Base-by-base conservation (phyloP, 148 eudicot genomes). In the Chenopodium formosanum region DNA sequence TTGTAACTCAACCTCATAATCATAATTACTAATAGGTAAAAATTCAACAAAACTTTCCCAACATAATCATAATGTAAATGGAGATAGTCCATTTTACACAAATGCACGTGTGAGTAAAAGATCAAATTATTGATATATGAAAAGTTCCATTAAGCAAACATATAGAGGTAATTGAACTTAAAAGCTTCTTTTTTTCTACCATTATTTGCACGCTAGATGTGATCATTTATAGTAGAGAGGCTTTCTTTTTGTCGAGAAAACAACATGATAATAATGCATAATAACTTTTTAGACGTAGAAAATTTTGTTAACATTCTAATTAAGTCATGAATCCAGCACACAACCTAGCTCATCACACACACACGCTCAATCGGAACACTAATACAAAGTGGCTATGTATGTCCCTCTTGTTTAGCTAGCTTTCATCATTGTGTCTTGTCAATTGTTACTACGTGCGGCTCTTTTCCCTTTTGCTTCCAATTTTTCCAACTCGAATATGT, bases 371-470 rank as follows among this genome's bases (percentile, higher is more conserved):
- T 78, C 67, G 73, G 68, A 8, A 27, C 32, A 44, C 60, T 70
- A 65, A 22, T 9, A 46, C 47, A 40, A 65, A 46, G 12, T 23
- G 0, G 44, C 44, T 40, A 40, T 40, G 6, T 40, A 2, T 31
- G 65, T 70, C 31, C 63, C 44, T 79, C 67, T 52, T 25, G 16
- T 53, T 27, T 72, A 4, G 34, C 27, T 6, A 70, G 37, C 1
- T 37, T 70, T 68, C 20, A 79, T 79, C 75, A 79, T 79, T 79
- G 53, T 79, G 82, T 79, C 76, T 56, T 32, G 58, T 79, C 25
- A 25, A 25, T 25, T 56, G 22, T 50, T 50, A 50, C 62, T 19
- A 40, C 44, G 44, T 56, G 62, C 62, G 6, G 5, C 62, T 56
- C 12, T 29, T 50, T 9, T 56, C 9, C 73, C 58, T 32, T 25